Evolutionary conservation across 768 basidiomycete genomes (phyloP), one percentile per base, ranked within the genome.

Genomic region (Tylopilus sp.): DNA sequence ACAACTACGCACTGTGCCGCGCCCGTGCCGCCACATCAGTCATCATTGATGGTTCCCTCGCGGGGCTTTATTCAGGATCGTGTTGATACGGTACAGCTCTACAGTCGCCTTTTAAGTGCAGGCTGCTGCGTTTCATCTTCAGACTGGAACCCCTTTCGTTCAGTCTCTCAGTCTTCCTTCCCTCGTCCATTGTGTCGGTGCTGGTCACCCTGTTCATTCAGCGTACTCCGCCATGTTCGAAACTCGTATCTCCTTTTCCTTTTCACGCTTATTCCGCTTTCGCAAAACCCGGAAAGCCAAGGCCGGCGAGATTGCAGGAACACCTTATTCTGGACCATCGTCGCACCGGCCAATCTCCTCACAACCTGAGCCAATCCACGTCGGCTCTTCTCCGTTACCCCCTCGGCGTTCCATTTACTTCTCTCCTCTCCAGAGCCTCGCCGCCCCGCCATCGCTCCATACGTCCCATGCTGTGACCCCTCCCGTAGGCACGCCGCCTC

Each of bases 221-320:
- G 38, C 11, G 22, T 31, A 31, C 31, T 31, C 13, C 31, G 12
- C 9, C 30, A 65, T 64, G 63, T 56, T 61, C 30, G 28, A 30
- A 9, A 13, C n/a, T 25, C 58, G 61, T 28, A 40, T 63, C 23
- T 56, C 55, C 2, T 50, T 57, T 3, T 26, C 50, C 3, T 36
- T 66, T 18, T 35, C 51, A 12, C 65, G 57, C 35, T 15, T 64
- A 4, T 57, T 65, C 33, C 57, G 59, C 41, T 25, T 57, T 30
- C 50, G 53, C 10, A 47, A 13, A 26, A 57, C 61, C 44, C 52
- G 54, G 8, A 35, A 33, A 42, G 17, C 43, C 26, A 52, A 53
- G 6, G 30, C n/a, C 13, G 30, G 21, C 3, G 15, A 13, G 44
- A 18, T 35, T 20, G 25, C 38, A 21, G 26, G 12, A 15, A 21